phyloP scores from a whole-genome alignment of 805 yeast species.

The Ogataea minuta region DNA sequence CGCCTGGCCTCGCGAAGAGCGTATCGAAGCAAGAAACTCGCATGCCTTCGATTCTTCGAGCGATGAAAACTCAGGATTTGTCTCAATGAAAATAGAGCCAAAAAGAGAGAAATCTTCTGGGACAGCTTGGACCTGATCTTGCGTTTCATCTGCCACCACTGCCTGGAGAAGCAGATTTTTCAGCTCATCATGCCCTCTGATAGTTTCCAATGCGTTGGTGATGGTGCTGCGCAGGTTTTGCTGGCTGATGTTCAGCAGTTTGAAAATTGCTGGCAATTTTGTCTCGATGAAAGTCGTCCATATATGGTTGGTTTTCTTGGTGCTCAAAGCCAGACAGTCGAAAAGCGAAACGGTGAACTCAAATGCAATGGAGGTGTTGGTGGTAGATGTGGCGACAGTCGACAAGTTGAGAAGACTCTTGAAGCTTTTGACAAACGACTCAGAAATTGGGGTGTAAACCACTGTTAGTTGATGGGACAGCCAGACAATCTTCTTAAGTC shows the following conservation, averaged over 20 bases:
- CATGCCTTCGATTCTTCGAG: constrained; percentile 53
- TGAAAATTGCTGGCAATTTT: constrained; percentile 28
- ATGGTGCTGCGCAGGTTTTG: constrained; percentile 26
- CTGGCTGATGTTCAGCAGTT: constrained; percentile 31
- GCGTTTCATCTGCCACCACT: constrained; percentile 20
- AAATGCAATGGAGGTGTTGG: constrained; percentile 30
- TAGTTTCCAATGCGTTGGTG: constrained; percentile 21
- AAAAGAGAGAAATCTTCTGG: constrained; percentile 11
- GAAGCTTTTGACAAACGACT: constrained; percentile 28
- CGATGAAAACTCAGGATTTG: constrained; percentile 47
- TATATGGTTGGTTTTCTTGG: constrained; percentile 17
- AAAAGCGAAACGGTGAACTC: constrained; percentile 29
- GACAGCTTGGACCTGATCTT: constrained; percentile 10
- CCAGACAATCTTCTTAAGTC: constrained; percentile 33
- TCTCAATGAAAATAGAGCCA: constrained; percentile 31
- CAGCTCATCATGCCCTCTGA: constrained; percentile 13
- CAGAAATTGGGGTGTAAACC: constrained; percentile 23
- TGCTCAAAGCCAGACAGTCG: constrained; percentile 28
- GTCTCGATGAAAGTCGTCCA: constrained; percentile 30
- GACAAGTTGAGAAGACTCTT: constrained; percentile 30
- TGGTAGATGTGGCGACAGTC: constrained; percentile 29
- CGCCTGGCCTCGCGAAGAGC: constrained; percentile 44
- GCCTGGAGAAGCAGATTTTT: constrained; percentile 19
- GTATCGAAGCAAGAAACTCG: constrained; percentile 48
- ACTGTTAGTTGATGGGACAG: constrained; percentile 30